Base-by-base conservation (phyloP, 768 basidiomycete genomes). In the Leccinellum rugosiceps region DNA sequence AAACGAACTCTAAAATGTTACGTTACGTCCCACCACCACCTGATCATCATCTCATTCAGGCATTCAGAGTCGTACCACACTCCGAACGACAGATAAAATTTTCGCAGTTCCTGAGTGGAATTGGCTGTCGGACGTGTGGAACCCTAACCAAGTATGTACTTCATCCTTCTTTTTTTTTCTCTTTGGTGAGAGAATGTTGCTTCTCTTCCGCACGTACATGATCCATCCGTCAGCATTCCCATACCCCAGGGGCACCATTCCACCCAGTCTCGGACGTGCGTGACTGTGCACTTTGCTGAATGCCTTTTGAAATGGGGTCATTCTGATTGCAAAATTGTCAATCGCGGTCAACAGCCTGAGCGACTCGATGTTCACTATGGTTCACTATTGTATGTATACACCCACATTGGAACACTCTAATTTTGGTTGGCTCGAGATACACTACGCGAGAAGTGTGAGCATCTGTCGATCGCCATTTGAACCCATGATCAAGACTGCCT, bases 401-500 rank as follows among this genome's bases (percentile, higher is more conserved):
- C 51, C 25, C 45, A 48, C 15, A n/a, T 25, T 5, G 31, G 1
- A 48, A 19, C n/a, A 1, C 14, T 61, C 59, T 60, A 61, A 59
- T 50, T 61, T 61, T 60, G 41, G 53, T 46, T 38, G 17, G 13
- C 19, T 34, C 38, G 11, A 38, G 48, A n/a, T 13, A 14, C 50
- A 4, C 57, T 45, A 56, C 47, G 34, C 32, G 47, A 51, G 13
- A 25, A 50, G 52, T 38, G 59, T 55, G 59, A 46, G 43, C 52
- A 34, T 31, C 15, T 31, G 2, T 17, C 9, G 19, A 19, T 25
- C 44, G 8, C 23, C 44, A 21, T 45, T 59, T 61, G 9, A 50
- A 61, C 26, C 4, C n/a, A 41, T 41, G 41, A 48, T 11, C 9
- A 6, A 17, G 15, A 47, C 25, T n/a, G 35, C 19, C 13, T 30